Conservation (phyloP, 1,284 basidiomycete species). For the Sparassis latifolia region DNA sequence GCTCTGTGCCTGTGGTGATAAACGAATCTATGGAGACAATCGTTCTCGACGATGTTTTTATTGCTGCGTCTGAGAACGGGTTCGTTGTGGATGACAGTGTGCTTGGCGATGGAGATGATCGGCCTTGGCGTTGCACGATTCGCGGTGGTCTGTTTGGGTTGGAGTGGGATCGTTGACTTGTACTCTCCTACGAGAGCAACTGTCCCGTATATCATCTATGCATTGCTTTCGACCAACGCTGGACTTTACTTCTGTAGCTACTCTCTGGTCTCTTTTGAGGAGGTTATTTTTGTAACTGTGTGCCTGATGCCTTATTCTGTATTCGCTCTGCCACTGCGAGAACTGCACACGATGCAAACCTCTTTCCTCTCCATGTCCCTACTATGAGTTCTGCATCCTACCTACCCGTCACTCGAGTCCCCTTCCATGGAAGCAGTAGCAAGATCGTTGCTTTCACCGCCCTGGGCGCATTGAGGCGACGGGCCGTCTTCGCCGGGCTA, state of each 20-base stretch:
- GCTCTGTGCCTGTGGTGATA: background rate
- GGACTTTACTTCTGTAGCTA: too few relatives aligned
- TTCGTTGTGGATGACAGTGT: conserved; percentile 29
- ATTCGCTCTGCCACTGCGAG: too few relatives aligned
- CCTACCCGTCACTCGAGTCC: background rate
- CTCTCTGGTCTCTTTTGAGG: too few relatives aligned
- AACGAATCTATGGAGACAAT: conserved; percentile 11
- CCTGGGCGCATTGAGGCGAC: conserved; percentile 9
- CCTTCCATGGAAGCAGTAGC: background rate
- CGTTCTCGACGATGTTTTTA: conserved; percentile 35
- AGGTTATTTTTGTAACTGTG: too few relatives aligned
- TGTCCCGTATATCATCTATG: too few relatives aligned
- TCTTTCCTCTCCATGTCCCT: background rate
- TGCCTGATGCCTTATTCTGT: too few relatives aligned
- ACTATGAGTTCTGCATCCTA: background rate
- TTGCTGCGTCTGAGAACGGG: conserved; percentile 57
- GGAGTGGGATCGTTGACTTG: background rate
- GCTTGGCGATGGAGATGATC: conserved; percentile 8
- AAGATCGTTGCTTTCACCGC: conserved; percentile 1
- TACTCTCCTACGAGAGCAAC: background rate
- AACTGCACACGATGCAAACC: too few relatives aligned
- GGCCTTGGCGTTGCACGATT: conserved; percentile 34
- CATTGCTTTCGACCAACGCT: too few relatives aligned
- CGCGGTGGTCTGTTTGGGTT: conserved; percentile 22
- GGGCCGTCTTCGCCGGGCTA: conserved; percentile 15